Conservation (phyloP, 2,329 filamentous ascomycete genomes). For the Phialemoniopsis sp. region DNA sequence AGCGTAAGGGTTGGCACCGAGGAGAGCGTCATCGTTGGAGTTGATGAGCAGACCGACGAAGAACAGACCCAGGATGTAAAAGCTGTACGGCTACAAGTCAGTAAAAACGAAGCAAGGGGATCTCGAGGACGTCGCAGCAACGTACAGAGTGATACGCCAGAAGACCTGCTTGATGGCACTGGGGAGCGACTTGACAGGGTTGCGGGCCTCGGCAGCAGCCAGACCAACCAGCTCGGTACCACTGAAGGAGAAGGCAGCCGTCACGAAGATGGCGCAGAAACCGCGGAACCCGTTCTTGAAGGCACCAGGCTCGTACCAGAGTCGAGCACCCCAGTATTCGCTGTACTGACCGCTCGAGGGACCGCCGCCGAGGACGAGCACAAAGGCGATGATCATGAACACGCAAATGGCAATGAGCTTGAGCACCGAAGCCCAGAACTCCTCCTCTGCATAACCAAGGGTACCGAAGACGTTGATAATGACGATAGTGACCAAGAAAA, state of each 20-base stretch:
- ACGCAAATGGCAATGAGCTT: conserved; percentile 46
- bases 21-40: conserved; percentile 36
- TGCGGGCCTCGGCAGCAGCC: conserved; percentile 63
- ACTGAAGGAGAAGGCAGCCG: conserved; percentile 64
- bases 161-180: conserved; percentile 74
- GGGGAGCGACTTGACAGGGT: conserved; percentile 68
- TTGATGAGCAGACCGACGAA: conserved; percentile 42
- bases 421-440: conserved; percentile 50
- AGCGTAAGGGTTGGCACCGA: conserved; percentile 38
- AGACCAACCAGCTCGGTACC: conserved; percentile 68
- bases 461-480: conserved; percentile 52
- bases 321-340: conserved; percentile 35
- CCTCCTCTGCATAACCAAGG: conserved; percentile 48
- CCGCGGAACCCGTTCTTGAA: conserved; percentile 70
- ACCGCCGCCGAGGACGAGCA: conserved; percentile 55
- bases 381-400: conserved; percentile 57
- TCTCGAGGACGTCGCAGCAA: too few relatives aligned
- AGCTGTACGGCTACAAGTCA: conserved; percentile 9
- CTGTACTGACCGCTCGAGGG: conserved; percentile 36
- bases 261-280: conserved; percentile 66
- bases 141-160: conserved; percentile 43
- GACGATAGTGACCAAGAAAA: conserved; percentile 46
- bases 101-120: too few relatives aligned
- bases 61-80: conserved; percentile 45
- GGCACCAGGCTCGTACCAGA: conserved; percentile 38